phyloP scores from a whole-genome alignment of 2,329 filamentous ascomycete genomes.

The Fusarium ramigenum region DNA sequence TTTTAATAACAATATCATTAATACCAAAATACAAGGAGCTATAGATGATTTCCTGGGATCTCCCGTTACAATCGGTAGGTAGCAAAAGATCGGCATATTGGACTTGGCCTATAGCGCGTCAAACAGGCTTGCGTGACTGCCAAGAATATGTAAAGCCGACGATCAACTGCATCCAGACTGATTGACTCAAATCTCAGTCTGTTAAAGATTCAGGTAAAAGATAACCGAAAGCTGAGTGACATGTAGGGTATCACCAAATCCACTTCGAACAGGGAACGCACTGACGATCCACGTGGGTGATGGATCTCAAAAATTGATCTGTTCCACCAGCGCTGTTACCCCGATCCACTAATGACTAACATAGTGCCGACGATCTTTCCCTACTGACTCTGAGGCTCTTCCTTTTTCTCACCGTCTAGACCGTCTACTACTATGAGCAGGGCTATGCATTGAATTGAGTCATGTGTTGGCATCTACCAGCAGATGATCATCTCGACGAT shows the following conservation, averaged over 20 bases:
- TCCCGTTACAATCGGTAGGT: too few relatives aligned
- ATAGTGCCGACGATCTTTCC: not conserved
- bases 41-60: too few relatives aligned
- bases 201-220: not conserved
- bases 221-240: not conserved
- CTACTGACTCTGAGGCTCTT: not conserved
- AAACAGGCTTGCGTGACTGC: not conserved
- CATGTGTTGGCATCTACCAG: not conserved
- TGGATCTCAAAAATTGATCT: not conserved
- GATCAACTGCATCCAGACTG: rapidly evolving
- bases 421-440: not conserved
- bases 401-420: too few relatives aligned
- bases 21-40: too few relatives aligned
- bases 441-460: not conserved
- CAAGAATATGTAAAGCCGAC: not conserved
- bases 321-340: not conserved
- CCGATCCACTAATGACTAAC: not conserved
- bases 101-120: not conserved
- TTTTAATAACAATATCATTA: too few relatives aligned
- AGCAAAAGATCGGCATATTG: too few relatives aligned
- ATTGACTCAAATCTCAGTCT: not conserved
- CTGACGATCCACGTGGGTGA: not conserved
- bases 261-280: not conserved
- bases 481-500: too few relatives aligned
- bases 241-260: not conserved